Base-by-base conservation (phyloP, 2,329 filamentous ascomycete species). In the Ceratocystiopsis minuta region DNA sequence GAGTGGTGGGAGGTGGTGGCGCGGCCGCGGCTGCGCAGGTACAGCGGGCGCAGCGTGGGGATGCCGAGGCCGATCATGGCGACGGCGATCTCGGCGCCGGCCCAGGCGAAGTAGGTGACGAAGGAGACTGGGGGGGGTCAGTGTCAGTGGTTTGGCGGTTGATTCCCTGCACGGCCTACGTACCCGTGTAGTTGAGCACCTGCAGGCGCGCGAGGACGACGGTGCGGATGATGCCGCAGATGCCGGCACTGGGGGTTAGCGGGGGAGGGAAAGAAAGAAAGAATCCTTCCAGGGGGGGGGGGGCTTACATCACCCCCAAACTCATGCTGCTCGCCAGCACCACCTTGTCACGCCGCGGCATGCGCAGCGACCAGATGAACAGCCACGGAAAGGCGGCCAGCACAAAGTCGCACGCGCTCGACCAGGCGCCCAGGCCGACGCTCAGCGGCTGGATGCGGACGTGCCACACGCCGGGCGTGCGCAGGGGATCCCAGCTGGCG, bases 341-440 rank as follows among this genome's bases (percentile, higher is more conserved):
- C 18, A 64, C 54, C 50, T 64, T 66, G 36, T 67, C 63, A 15
- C 60, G 55, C n/a, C 51, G 56, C 14, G 60, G 59, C 60, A 66
- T 66, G 31, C 62, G 58, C 9, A 66, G 45, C 0, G 57, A 55
- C 60, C 62, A 64, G 17, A 66, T 57, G 9, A 66, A 54, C 1
- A 62, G 52, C 61, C 64, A 66, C 0, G 64, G 63, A 5, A 65
- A 60, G 0, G 54, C 43, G 37, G 59, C 59, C 7, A 59, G 62
- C 39, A 59, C 59, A 39, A 63, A 60, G 44, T 64, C 61, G 38
- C 54, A 57, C 16, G 50, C 49, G 40, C 57, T 60, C 13, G 58
- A 60, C 58, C 57, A 60, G 2, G 55, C 55, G 43, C 59, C 58
- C 9, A 61, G 51, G 13, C 54, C 54, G 15, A 60, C 56, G 40